These are phyloP conservation scores for Hyphopichia wangnamkhiaoensis DNA, from an alignment of 1,139 yeast species.

Conservation along the genomic window DNA sequence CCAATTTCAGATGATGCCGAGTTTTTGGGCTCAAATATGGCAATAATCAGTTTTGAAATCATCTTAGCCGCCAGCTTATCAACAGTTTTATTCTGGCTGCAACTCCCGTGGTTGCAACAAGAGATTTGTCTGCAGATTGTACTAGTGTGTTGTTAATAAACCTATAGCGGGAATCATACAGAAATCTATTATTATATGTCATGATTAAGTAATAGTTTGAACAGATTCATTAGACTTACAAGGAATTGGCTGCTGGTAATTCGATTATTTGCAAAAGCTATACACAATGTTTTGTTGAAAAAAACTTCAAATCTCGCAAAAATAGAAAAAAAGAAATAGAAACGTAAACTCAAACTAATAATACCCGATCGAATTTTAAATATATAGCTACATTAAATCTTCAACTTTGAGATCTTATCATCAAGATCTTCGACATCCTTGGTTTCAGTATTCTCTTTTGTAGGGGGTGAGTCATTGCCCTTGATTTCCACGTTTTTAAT, in stretches of 20 bases:
- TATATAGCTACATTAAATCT: no score
- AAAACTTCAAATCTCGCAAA: neutral
- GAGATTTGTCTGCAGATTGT: no score
- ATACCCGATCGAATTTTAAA: no score
- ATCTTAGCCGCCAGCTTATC: slow-evolving; percentile 4
- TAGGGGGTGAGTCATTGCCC: neutral
- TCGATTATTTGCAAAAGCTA: no score
- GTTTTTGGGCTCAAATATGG: neutral
- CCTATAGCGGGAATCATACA: neutral
- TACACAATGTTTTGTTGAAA: no score
- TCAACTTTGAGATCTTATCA: slow-evolving; percentile 10
- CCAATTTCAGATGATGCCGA: neutral
- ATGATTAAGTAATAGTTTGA: neutral
- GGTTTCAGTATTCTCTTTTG: slow-evolving; percentile 1
- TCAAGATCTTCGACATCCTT: slow-evolving; percentile 7
- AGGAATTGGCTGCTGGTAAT: neutral
- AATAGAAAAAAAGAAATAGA: neutral
- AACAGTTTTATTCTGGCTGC: neutral
- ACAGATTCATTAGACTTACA: neutral
- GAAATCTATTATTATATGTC: neutral
- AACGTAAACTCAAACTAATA: neutral
- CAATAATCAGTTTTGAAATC: neutral
- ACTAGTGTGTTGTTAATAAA: no score
- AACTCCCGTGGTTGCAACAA: neutral
- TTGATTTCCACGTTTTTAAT: slow-evolving; percentile 8